These are phyloP conservation scores for Annulohypoxylon nitens DNA, from an alignment of 495 filamentous ascomycete species.

Conservation along the genomic window DNA sequence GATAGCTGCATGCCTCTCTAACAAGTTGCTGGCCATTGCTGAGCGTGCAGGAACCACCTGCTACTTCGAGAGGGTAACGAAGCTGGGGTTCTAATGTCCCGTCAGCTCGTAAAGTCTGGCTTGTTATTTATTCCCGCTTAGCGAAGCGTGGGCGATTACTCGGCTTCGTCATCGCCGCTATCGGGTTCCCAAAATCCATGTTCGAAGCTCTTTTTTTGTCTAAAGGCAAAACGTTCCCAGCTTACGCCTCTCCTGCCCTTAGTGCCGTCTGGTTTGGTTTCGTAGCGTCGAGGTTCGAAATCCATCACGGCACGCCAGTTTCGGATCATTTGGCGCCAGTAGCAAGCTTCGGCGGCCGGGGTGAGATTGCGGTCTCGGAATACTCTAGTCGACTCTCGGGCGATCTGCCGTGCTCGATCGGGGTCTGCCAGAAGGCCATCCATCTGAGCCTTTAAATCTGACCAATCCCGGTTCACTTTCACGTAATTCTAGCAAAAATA, in stretches of 20 bases:
- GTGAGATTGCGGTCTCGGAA: conserved; percentile 61
- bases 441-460: conserved; percentile 61
- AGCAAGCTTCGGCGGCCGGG: conserved; percentile 64
- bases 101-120: neutral
- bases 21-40: neutral
- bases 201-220: conserved; percentile 41
- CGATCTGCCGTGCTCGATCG: conserved; percentile 61
- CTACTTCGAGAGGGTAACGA: neutral
- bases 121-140: neutral
- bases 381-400: conserved; percentile 64
- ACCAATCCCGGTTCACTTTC: conserved; percentile 64
- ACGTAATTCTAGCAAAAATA: conserved; percentile 62
- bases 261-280: conserved; percentile 31
- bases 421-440: conserved; percentile 57
- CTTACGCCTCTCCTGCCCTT: conserved; percentile 39
- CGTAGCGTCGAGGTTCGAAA: conserved; percentile 43
- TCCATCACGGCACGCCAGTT: conserved; percentile 61
- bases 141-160: conserved; percentile 8
- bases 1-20: neutral
- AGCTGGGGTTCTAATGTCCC: neutral
- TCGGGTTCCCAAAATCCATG: conserved; percentile 44
- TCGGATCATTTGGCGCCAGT: conserved; percentile 63
- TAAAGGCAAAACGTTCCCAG: conserved; percentile 44
- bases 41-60: neutral
- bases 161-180: conserved; percentile 4